phyloP scores from a whole-genome alignment of 495 filamentous ascomycete species.

The Penicillium cinerascens region DNA sequence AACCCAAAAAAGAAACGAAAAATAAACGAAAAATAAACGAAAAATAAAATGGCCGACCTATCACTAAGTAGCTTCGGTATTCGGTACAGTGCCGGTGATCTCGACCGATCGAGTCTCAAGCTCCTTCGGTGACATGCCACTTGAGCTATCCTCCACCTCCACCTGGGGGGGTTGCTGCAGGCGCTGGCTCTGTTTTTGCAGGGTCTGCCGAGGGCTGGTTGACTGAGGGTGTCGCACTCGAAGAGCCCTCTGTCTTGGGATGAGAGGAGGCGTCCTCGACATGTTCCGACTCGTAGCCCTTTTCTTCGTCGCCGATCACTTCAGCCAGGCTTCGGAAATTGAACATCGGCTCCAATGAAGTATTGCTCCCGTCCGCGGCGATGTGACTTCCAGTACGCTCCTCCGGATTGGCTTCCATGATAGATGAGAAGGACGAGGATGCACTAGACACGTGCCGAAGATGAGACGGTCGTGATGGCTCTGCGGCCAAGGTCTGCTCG shows the following conservation, averaged over 20 bases:
- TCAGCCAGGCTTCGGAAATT: conserved; percentile 87
- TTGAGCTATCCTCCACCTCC: conserved; percentile 8
- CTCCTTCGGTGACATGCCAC: conserved; percentile 32
- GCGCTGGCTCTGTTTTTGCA: conserved; percentile 1
- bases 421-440: conserved; percentile 74
- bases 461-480: conserved; percentile 57
- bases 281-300: conserved; percentile 43
- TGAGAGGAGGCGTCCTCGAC: conserved; percentile 30
- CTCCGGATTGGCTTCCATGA: conserved; percentile 60
- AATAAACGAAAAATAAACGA: too few species aligned
- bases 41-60: not conserved
- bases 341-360: conserved; percentile 73
- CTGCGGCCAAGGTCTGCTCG: conserved; percentile 28
- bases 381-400: conserved; percentile 36
- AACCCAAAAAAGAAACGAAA: conserved; percentile 4
- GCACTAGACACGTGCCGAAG: conserved; percentile 78
- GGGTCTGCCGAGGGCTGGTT: conserved; percentile 13
- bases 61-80: conserved; percentile 32
- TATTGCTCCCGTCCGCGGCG: conserved; percentile 47
- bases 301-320: conserved; percentile 73
- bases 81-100: conserved; percentile 22
- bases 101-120: conserved; percentile 40
- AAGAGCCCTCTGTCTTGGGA: conserved; percentile 25
- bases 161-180: conserved; percentile 10
- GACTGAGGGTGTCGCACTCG: conserved; percentile 18